Conservation (phyloP, 441 rosid genomes). For the Pelargonium myrrhifolium region DNA sequence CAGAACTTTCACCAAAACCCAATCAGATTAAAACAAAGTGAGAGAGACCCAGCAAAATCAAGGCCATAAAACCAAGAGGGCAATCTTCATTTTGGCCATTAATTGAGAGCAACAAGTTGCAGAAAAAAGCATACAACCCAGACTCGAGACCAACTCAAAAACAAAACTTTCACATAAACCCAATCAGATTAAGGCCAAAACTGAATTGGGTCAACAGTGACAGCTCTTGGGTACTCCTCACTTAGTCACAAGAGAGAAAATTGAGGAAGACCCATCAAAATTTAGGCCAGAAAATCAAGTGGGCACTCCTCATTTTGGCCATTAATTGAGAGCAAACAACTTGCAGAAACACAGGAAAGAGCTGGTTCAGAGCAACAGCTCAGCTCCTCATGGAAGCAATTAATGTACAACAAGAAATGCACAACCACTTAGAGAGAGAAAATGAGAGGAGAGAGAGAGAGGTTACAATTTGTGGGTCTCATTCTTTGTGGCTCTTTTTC, state of each 20-base stretch:
- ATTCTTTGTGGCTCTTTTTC: not conserved
- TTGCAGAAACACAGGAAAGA: not conserved
- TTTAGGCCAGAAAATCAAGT: not conserved
- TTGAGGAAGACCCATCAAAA: not conserved
- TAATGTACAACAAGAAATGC: not conserved
- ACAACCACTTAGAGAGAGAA: not conserved
- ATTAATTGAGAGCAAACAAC: slow-evolving; percentile 1
- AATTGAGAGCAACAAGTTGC: slow-evolving; percentile 3
- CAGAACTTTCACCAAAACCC: not conserved
- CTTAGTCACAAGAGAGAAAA: too few species aligned
- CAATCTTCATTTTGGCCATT: not conserved
- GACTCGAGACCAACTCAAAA: too few species aligned
- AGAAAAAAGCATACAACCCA: not conserved
- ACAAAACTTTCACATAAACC: too few species aligned
- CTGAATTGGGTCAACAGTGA: too few species aligned
- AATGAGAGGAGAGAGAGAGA: not conserved
- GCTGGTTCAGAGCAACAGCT: slow-evolving; percentile 1
- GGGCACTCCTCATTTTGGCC: not conserved
- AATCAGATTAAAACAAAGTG: not conserved
- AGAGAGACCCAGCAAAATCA: not conserved
- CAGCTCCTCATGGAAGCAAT: not conserved
- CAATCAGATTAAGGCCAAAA: too few species aligned
- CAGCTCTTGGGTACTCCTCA: too few species aligned
- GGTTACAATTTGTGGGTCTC: not conserved
- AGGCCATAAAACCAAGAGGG: not conserved